Base-by-base conservation (phyloP, 768 basidiomycete genomes). In the Tephrocybe sp. region DNA sequence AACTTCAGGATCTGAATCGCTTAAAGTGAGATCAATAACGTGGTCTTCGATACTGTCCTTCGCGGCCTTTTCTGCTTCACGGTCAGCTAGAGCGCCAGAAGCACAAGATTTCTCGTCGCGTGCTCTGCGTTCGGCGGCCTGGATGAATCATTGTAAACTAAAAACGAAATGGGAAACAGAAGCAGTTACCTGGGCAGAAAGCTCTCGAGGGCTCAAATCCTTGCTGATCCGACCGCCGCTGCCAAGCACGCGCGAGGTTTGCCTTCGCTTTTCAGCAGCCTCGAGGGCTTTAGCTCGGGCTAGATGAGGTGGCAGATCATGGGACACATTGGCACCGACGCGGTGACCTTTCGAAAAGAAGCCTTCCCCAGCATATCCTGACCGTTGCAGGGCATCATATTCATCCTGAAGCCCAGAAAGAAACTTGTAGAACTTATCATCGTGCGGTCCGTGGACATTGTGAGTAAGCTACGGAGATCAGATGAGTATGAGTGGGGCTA, bases 311-410 rank as follows among this genome's bases (percentile, higher is more conserved):
- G 90, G 81, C 0, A 88, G 62, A 62, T 90, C 74, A 58, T 88
- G 90, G 1, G 85, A 84, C 17, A 85, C 68, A 26, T 81, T 79
- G 5, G 60, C 60, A n/a, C 93, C 91, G 0, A 98, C 64, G 21
- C 85, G 72, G 11, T 73, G 73, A 1, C 95, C 95, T n/a, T 76
- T 71, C 21, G 86, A 75, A 65, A 84, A 84, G 78, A 97, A 98
- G 2, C 94, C 95, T 67, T 97, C 94, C 12, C 95, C 93, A 4
- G 86, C 75, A 66, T 94, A 98, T 0, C 94, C 95, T 12, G 83
- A 84, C 17, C 83, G 76, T 58, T 85, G 83, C 5, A 97, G 75
- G 2, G 77, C 83, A 34, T 90, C 88, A 58, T 86, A 94, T 69
- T 97, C 95, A 49, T 93, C 87, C 62, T 93, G 87, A 2, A 96